Conservation (phyloP, 2,329 filamentous ascomycete genomes). For the Penicillium verrucosum region DNA sequence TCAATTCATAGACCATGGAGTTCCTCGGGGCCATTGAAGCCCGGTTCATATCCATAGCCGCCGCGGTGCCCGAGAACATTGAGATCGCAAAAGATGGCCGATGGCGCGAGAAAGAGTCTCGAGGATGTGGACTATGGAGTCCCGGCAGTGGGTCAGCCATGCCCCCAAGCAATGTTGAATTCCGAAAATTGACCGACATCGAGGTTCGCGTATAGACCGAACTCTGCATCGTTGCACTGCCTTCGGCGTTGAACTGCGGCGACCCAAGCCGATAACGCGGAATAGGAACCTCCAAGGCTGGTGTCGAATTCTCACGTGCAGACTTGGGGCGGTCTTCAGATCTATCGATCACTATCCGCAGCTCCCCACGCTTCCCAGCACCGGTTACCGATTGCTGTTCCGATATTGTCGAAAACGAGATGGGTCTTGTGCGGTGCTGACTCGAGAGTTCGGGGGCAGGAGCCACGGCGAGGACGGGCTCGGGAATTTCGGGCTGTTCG, state of each 20-base stretch:
- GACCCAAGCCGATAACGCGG: conserved; percentile 81
- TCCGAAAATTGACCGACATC: conserved; percentile 64
- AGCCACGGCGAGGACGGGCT: conserved; percentile 22
- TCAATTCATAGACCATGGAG: conserved; percentile 47
- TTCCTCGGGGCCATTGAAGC: conserved; percentile 36
- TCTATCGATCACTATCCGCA: conserved; percentile 78
- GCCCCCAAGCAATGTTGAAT: conserved; percentile 55
- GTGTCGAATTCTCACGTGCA: conserved; percentile 53
- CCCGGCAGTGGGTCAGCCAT: conserved; percentile 25
- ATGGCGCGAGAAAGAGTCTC: conserved; percentile 24
- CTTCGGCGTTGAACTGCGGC: conserved; percentile 72
- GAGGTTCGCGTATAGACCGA: conserved; percentile 72
- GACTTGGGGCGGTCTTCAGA: conserved; percentile 63
- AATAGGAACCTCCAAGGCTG: conserved; percentile 69
- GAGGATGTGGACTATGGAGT: conserved; percentile 25
- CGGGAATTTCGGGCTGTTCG: conserved; percentile 24
- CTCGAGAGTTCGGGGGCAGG: conserved; percentile 21
- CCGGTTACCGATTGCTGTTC: conserved; percentile 51
- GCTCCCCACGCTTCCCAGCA: conserved; percentile 58
- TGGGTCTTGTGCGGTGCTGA: conserved; percentile 56
- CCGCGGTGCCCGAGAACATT: conserved; percentile 35
- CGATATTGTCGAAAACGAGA: conserved; percentile 74
- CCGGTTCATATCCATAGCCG: conserved; percentile 30
- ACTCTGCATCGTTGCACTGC: conserved; percentile 72
- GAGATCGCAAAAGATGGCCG: conserved; percentile 38